Base-by-base conservation (phyloP, 441 rosid species). In the Erodium chrysanthum region DNA sequence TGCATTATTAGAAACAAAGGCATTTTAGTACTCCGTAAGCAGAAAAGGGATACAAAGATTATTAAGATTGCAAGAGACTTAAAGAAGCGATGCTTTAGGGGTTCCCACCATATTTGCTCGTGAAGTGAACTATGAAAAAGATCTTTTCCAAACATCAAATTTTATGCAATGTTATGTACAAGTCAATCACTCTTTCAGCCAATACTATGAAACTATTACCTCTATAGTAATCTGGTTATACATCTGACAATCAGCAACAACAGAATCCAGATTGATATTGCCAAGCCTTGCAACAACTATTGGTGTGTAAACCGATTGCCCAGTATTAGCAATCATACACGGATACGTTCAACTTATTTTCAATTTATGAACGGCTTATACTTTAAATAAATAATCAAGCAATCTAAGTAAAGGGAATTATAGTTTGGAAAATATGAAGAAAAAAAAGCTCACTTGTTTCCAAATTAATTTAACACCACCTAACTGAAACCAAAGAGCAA, bases 151-250 rank as follows among this genome's bases (percentile, higher is more conserved):
- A 76, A 67, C 78, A 68, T 67, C 56, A 64, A 69, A 69, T 71
- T 60, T 8, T 64, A 3, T n/a, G 46, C 8, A 54, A 68, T 65
- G 64, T 72, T 54, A 65, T 67, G 66, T 29, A 67, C 64, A 61
- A 23, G 68, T 56, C 68, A 66, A 64, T 58, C 54, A 65, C 73
- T 63, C 25, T 61, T 37, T n/a, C 58, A 27, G 66, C 67, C 67
- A 37, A 61, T 66, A 27, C 7, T n/a, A 22, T 56, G 70, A 31
- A 73, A 0, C 0, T 72, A 63, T 78, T 85, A 94, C 98, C 96
- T 89, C 86, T n/a, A 89, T 79, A 70, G 73, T 82, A 50, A 91
- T 78, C 81, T 78, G 88, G 87, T 84, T 84, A 81, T 81, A 91
- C 68, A 85, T 91, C 76, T 85, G 86, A 68, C 74, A 79, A 78